Evolutionary conservation across 352 stramenopile species (phyloP), one percentile per base, ranked within the genome.

Genomic region (Pythium chondricola): DNA sequence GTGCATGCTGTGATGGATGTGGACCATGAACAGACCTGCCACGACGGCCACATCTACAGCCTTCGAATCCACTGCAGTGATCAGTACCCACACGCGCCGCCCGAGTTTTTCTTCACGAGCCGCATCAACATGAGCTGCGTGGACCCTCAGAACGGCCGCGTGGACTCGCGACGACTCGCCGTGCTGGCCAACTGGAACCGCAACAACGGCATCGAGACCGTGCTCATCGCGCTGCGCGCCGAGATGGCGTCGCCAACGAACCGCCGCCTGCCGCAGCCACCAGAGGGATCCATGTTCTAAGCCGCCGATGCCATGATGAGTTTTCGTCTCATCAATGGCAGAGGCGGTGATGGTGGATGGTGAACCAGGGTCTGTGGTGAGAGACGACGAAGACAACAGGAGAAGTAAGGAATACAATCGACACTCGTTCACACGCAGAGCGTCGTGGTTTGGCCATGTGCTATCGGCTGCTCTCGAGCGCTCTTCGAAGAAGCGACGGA

Each of bases 111-210:
- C 35, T 99, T 99, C 71, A 92, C 97, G 48, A 97, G 91, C 50
- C 92, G 93, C 63, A 97, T 99, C 71, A 98, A 98, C 74, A 97
- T 99, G 84, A 89, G 64, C 48, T 98, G 91, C 65, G 95, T 99
- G 54, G 92, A 98, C 64, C 76, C 82, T 24, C 70, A 86, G 46
- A 86, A 58, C 35, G 88, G 88, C 6, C 74, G 83, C 41, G 82
- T 97, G 38, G 71, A 93, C 39, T 67, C 75, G 39, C 71, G 84
- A 71, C 71, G 74, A 70, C 66, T 93, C 43, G 48, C 62, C 18
- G 68, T 65, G 25, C 71, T 93, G 43, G 72, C 70, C 35, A 88
- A 67, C 48, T 93, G 83, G 83, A 86, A 92, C 66, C 85, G 88
- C 53, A 91, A 84, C 62, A 83, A 84, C 53, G 85, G 81, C 61